Evolutionary conservation across 1,284 basidiomycete species (phyloP).

Genomic region (Trametes versicolor): DNA sequence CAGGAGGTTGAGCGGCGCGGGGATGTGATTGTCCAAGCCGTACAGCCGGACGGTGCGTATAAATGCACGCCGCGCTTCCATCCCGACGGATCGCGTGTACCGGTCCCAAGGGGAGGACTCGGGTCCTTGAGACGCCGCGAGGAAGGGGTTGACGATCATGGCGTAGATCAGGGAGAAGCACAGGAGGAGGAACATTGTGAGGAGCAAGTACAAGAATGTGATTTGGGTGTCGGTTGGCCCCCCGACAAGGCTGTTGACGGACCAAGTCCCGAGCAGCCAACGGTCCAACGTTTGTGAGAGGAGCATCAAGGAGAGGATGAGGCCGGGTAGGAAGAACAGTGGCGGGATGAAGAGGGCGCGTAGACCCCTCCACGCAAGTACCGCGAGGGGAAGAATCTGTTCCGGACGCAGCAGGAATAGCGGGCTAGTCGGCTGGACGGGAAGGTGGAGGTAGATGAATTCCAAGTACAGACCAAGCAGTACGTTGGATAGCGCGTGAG

Average conservation of each 20-base stretch:
- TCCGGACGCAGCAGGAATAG: conserved; percentile 51
- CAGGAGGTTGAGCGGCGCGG: conserved; percentile 60
- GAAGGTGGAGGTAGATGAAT: conserved; percentile 55
- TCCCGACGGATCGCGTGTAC: conserved; percentile 55
- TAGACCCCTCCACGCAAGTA: conserved; percentile 51
- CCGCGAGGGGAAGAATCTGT: conserved; percentile 53
- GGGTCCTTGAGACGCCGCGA: conserved; percentile 17
- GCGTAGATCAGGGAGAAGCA: conserved; percentile 46
- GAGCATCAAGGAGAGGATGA: conserved; percentile 54
- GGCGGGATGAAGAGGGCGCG: conserved; percentile 51
- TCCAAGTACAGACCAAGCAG: conserved; percentile 52
- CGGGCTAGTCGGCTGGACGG: conserved; percentile 51
- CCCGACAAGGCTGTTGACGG: conserved; percentile 25
- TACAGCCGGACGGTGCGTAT: conserved; percentile 52
- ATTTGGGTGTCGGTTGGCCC: conserved; percentile 57
- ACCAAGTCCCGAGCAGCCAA: conserved; percentile 38
- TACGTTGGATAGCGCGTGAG: conserved; percentile 51
- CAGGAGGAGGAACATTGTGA: conserved; percentile 47
- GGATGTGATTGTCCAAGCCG: conserved; percentile 53
- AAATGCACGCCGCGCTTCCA: conserved; percentile 55
- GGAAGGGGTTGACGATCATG: conserved; percentile 28
- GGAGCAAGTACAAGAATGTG: conserved; percentile 51
- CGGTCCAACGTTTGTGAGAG: conserved; percentile 54
- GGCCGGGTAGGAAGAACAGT: conserved; percentile 58
- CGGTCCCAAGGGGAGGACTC: conserved; percentile 53